A percentile compares a stretch with the other conserved stretches of the same genome.
Conservation (phyloP, 164 flowering plant genomes). For the Annona cherimola region DNA sequence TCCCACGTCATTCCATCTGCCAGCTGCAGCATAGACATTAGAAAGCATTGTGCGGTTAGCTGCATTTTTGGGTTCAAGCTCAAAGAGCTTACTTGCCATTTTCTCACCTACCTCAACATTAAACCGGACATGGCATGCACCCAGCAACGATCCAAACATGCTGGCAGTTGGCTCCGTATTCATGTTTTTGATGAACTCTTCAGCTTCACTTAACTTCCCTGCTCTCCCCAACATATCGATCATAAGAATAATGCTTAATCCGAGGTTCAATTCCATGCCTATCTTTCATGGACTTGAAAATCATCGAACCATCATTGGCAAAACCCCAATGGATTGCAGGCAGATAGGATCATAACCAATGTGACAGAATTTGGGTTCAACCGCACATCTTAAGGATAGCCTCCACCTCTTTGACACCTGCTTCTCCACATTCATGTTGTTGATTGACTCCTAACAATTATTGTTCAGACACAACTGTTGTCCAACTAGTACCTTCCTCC, state of each 20-base stretch:
- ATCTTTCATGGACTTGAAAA: constrained; percentile 7
- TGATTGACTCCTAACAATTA: no score
- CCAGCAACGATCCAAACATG: constrained; percentile 8
- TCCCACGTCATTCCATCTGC: constrained; percentile 8
- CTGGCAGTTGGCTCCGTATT: neutral
- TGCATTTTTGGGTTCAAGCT: constrained; percentile 8
- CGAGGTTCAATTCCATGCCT: constrained; percentile 2
- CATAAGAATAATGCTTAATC: constrained; percentile 11
- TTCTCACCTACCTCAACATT: constrained; percentile 2
- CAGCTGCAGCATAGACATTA: constrained; percentile 8
- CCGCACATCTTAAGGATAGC: neutral
- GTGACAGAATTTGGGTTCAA: constrained; percentile 7
- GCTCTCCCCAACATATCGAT: constrained; percentile 9
- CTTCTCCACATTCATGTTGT: no score
- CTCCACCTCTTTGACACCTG: no score
- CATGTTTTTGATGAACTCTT: constrained; percentile 4
- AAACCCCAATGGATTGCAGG: constrained; percentile 11
- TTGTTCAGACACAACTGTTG: no score
- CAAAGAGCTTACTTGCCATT: constrained; percentile 1
- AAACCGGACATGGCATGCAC: constrained; percentile 4
- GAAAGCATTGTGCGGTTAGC: constrained; percentile 8
- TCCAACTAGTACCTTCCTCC: no score
- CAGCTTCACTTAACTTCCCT: constrained; percentile 6
- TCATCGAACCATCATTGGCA: constrained; percentile 5
- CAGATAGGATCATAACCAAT: constrained; percentile 4